phyloP scores from a whole-genome alignment of 495 filamentous ascomycete species.

The Podospora fimiseda region DNA sequence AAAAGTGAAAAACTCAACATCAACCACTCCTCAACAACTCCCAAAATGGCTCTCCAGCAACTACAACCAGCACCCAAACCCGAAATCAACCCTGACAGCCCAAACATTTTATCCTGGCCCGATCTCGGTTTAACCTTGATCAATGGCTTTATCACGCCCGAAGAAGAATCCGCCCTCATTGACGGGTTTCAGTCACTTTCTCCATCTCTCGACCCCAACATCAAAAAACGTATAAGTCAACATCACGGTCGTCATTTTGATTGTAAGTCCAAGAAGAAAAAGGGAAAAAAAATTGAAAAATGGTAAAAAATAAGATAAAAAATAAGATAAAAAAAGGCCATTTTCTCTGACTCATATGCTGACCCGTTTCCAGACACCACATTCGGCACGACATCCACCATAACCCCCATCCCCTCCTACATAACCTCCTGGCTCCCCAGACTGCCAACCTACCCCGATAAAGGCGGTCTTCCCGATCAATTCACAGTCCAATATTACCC shows the following conservation, averaged over 20 bases:
- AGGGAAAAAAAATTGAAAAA: too few relatives aligned
- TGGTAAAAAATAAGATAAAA: too few relatives aligned
- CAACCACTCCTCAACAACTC: too few relatives aligned
- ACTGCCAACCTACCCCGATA: constrained; percentile 16
- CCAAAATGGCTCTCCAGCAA: not conserved
- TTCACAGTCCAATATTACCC: constrained; percentile 32
- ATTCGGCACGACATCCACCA: constrained; percentile 22
- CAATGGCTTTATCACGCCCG: constrained; percentile 22
- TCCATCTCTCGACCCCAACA: constrained; percentile 1
- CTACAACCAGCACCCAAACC: not conserved
- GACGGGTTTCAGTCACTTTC: constrained; percentile 21
- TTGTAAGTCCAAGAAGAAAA: too few relatives aligned
- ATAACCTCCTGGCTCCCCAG: constrained; percentile 20
- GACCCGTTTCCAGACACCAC: too few relatives aligned
- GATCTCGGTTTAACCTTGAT: constrained; percentile 24
- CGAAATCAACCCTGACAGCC: constrained; percentile 12
- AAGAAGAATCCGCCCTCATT: constrained; percentile 23
- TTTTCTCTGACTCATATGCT: too few relatives aligned
- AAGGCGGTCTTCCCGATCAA: constrained; percentile 21
- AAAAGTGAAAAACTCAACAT: too few relatives aligned
- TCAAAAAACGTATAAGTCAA: constrained; percentile 21
- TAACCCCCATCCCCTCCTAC: constrained; percentile 23
- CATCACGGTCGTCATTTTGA: constrained; percentile 31
- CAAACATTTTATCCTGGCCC: constrained; percentile 19
- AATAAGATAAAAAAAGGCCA: too few relatives aligned